These are phyloP conservation scores for Oryza meridionalis DNA, from an alignment of 176 grass and related monocot species.

Conservation along the genomic window DNA sequence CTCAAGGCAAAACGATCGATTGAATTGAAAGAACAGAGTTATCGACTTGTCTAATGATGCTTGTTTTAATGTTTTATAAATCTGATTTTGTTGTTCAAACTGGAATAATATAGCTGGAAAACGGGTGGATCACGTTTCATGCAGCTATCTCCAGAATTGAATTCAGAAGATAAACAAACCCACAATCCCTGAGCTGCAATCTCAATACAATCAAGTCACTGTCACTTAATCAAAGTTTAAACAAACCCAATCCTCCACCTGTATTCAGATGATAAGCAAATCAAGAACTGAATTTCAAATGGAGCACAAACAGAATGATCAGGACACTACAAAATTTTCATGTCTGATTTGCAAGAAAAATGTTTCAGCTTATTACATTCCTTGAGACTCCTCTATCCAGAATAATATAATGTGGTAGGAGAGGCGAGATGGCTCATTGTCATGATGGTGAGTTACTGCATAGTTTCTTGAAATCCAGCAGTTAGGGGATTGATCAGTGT, in stretches of 20 bases:
- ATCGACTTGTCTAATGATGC: too few relatives aligned
- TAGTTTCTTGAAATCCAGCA: background rate
- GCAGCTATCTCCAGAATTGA: background rate
- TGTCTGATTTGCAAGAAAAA: background rate
- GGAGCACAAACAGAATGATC: background rate
- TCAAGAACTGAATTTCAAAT: background rate
- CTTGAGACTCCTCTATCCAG: background rate
- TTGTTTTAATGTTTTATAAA: background rate
- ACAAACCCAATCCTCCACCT: background rate
- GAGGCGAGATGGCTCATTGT: background rate
- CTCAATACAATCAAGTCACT: background rate
- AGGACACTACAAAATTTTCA: background rate
- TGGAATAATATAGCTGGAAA: background rate
- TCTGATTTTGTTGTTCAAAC: background rate
- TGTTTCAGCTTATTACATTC: background rate
- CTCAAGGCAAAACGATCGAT: too few relatives aligned
- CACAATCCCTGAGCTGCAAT: too few relatives aligned
- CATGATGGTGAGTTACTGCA: background rate
- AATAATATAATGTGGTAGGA: background rate
- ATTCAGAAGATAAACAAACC: too few relatives aligned
- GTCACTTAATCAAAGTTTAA: background rate
- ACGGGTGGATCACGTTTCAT: background rate
- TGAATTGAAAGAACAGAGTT: too few relatives aligned
- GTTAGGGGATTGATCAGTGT: slow-evolving; percentile 49
- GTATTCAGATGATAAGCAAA: background rate